Evolutionary conservation across 768 basidiomycete species (phyloP).

Genomic region (Pleurotus giganteus): DNA sequence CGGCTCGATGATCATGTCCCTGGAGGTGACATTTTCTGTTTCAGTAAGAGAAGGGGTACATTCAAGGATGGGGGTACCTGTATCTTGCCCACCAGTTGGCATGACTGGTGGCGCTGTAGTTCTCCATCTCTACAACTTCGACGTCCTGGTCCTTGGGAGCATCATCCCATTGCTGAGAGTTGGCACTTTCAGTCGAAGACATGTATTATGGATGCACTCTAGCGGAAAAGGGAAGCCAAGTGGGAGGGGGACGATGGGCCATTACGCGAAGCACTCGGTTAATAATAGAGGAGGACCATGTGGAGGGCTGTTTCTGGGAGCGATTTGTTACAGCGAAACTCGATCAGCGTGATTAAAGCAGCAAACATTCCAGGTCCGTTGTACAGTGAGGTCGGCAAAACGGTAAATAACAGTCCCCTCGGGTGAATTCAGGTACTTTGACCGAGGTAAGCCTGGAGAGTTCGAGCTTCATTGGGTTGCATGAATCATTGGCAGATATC

Average conservation of each 20-base stretch:
- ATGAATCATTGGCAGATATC: too few relatives aligned
- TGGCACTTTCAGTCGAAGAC: background rate
- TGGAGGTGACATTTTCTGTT: constrained; percentile 15
- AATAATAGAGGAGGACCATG: too few relatives aligned
- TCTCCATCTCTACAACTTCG: background rate
- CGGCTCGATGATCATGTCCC: constrained; percentile 52
- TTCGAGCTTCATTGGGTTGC: too few relatives aligned
- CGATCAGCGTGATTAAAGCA: too few relatives aligned
- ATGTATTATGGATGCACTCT: background rate
- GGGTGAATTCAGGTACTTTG: too few relatives aligned
- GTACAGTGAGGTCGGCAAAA: too few relatives aligned
- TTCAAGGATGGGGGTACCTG: constrained; percentile 35
- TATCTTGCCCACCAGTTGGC: constrained; percentile 57
- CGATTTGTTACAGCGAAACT: too few relatives aligned
- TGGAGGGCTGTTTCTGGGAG: too few relatives aligned
- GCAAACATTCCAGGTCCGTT: too few relatives aligned
- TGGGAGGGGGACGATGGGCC: background rate
- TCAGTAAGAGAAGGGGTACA: background rate
- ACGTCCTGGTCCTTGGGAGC: constrained; percentile 2
- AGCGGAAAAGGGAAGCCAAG: background rate
- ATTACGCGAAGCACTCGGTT: background rate
- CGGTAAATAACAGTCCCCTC: too few relatives aligned
- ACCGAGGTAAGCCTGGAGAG: too few relatives aligned
- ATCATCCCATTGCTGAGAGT: constrained; percentile 1
- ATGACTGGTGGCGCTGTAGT: constrained; percentile 28